A percentile compares a stretch with the other conserved stretches of the same genome.
phyloP scores from a whole-genome alignment of 148 eudicot genomes.

The Hydrangea macrophylla region DNA sequence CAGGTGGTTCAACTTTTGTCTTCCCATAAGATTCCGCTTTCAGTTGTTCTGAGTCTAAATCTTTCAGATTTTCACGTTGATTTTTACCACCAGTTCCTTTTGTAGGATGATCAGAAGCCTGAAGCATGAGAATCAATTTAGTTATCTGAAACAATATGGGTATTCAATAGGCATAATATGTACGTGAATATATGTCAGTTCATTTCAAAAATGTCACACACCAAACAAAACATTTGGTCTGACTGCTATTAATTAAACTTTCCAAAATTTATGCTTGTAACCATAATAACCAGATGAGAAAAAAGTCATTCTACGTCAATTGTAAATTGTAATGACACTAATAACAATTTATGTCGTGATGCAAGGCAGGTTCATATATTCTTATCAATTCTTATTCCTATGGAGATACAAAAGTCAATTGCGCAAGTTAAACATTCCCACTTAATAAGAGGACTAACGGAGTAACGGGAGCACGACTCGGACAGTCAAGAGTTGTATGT shows the following conservation, averaged over 20 bases:
- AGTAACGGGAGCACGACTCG: not conserved
- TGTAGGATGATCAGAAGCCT: conserved; percentile 38
- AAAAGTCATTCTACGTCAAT: not conserved
- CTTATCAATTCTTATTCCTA: too few relatives aligned
- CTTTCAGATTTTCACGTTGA: conserved; percentile 28
- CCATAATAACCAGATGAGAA: not conserved
- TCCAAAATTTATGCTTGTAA: too few relatives aligned
- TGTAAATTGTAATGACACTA: not conserved
- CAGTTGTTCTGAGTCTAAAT: conserved; percentile 35
- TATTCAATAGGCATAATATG: not conserved
- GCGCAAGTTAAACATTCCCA: not conserved
- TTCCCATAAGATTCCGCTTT: conserved; percentile 41
- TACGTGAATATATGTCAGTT: not conserved
- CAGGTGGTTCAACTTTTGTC: conserved; percentile 45
- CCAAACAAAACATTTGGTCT: not conserved
- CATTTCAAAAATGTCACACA: not conserved
- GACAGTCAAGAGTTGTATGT: not conserved
- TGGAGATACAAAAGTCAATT: not conserved
- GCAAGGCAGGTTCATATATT: not conserved
- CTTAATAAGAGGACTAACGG: not conserved
- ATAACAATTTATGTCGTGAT: not conserved
- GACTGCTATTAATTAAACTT: not conserved
- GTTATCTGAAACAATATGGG: not conserved
- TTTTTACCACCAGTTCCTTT: conserved; percentile 27
- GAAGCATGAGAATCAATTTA: conserved; percentile 14